phyloP scores from a whole-genome alignment of 495 filamentous ascomycete species.

The Tuber microsphaerosporum region DNA sequence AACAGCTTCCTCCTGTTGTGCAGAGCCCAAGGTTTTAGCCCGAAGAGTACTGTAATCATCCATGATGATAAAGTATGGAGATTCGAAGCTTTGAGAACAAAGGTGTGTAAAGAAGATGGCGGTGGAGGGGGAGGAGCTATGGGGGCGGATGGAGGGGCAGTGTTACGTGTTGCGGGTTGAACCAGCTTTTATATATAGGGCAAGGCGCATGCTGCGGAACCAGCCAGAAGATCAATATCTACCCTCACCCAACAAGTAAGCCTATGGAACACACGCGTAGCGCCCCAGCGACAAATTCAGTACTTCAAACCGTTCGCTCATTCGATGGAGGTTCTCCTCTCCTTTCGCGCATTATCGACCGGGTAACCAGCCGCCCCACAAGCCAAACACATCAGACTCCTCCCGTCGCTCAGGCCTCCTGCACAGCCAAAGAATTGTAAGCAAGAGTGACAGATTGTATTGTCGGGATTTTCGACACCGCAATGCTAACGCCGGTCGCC shows the following conservation, averaged over 20 bases:
- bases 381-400: neutral
- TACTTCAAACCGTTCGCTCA: neutral
- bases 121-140: neutral
- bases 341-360: neutral
- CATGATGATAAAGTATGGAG: constrained; percentile 15
- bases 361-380: neutral
- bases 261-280: neutral
- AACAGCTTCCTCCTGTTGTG: constrained; percentile 91
- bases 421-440: too few species aligned
- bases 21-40: constrained; percentile 75
- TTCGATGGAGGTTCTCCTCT: neutral
- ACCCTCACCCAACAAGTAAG: neutral
- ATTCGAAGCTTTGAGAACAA: neutral
- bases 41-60: constrained; percentile 50
- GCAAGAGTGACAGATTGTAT: neutral
- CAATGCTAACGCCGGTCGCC: neutral
- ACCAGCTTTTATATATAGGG: neutral
- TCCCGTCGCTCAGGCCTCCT: neutral
- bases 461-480: neutral
- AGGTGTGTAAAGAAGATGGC: neutral
- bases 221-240: neutral
- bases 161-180: neutral
- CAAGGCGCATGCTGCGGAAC: neutral
- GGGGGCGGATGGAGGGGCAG: neutral
- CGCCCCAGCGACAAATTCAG: neutral